These are phyloP conservation scores for Pyrenochaeta sp. DNA, from an alignment of 2,329 filamentous ascomycete species.

Conservation along the genomic window DNA sequence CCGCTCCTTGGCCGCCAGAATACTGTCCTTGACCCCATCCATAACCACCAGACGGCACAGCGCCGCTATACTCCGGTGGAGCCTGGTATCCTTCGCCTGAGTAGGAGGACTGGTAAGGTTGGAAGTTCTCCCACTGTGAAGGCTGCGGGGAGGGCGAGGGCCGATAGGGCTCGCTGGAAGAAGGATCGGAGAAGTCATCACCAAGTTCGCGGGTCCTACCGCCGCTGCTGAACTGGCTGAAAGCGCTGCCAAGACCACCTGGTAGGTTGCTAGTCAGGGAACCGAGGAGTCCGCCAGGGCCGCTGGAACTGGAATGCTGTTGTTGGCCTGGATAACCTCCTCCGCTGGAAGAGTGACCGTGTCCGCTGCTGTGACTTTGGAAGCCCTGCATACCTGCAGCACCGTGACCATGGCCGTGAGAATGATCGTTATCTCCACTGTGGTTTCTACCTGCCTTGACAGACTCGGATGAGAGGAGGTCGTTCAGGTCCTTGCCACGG, in stretches of 20 bases:
- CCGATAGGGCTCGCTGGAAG: conserved; percentile 26
- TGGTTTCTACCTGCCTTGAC: conserved; percentile 88
- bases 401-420: conserved; percentile 40
- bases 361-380: conserved; percentile 23
- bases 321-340: conserved; percentile 7
- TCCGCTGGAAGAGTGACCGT: conserved; percentile 13
- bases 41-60: conserved; percentile 32
- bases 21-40: conserved; percentile 44
- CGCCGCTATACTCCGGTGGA: conserved; percentile 37
- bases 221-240: conserved; percentile 30
- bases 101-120: conserved; percentile 48
- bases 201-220: conserved; percentile 35
- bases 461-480: conserved; percentile 80
- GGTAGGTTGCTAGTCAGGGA: conserved; percentile 28
- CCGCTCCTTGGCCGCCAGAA: conserved; percentile 41
- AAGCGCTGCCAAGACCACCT: conserved; percentile 24
- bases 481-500: conserved; percentile 72
- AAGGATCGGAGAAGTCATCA: conserved; percentile 22
- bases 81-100: conserved; percentile 39
- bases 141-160: conserved; percentile 38
- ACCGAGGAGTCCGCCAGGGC: conserved; percentile 36
- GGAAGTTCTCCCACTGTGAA: conserved; percentile 41
- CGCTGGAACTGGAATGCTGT: conserved; percentile 18
- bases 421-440: conserved; percentile 45
- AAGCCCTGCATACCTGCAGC: conserved; percentile 39